A percentile compares a stretch with the other conserved stretches of the same genome.
phyloP scores from a whole-genome alignment of 306 rosid species.

The Corylus avellana region DNA sequence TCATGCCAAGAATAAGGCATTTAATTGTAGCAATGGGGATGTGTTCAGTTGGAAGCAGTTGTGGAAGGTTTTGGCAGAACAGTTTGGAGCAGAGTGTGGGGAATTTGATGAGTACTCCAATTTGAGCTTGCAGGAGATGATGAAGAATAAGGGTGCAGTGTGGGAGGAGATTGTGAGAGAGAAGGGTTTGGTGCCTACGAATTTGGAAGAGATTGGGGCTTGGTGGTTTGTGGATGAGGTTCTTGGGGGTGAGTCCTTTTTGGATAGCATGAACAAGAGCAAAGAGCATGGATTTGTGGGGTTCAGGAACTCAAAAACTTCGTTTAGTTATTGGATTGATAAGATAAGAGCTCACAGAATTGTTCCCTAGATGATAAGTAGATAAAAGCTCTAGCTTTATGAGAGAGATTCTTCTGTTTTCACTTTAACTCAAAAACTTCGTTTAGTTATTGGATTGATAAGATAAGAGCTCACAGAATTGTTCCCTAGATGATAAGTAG shows the following conservation, averaged over 20 bases:
- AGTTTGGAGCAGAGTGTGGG: slow-evolving; percentile 65
- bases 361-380: neutral
- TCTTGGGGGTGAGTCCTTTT: neutral
- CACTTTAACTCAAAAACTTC: slow-evolving; percentile 54
- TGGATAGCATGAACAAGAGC: slow-evolving; percentile 65
- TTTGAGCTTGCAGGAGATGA: slow-evolving; percentile 39
- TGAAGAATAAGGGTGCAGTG: slow-evolving; percentile 56
- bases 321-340: slow-evolving; percentile 56
- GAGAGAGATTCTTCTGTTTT: too few relatives aligned
- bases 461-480: slow-evolving; percentile 33
- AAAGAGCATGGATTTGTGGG: slow-evolving; percentile 76
- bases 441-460: slow-evolving; percentile 54
- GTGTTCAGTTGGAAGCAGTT: slow-evolving; percentile 68
- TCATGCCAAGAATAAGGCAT: slow-evolving; percentile 58
- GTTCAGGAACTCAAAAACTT: slow-evolving; percentile 66
- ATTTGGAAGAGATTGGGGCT: slow-evolving; percentile 49
- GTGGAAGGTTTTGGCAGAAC: slow-evolving; percentile 70
- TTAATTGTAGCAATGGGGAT: slow-evolving; percentile 62
- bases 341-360: slow-evolving; percentile 37
- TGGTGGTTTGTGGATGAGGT: slow-evolving; percentile 60
- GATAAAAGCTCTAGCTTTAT: too few relatives aligned
- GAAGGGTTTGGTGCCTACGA: slow-evolving; percentile 43
- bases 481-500: neutral
- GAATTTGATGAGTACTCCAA: slow-evolving; percentile 35
- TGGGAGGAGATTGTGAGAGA: slow-evolving; percentile 72